Base-by-base conservation (phyloP, 495 filamentous ascomycete genomes). In the Neurospora sp. region DNA sequence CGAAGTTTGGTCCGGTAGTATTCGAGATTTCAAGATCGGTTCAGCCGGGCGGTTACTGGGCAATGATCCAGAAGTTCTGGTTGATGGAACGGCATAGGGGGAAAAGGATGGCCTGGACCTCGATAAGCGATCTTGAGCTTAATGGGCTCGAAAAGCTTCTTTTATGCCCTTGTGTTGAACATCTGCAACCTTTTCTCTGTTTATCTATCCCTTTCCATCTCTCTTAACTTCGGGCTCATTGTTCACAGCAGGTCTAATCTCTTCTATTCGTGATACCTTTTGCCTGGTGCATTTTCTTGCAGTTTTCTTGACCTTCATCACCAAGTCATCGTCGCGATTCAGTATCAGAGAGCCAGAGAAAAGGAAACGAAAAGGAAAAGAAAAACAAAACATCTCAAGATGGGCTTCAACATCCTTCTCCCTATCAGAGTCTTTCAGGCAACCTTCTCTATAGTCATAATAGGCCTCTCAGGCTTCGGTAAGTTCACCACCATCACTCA, bases 401-500 rank as follows among this genome's bases (percentile, higher is more conserved):
- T 78, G 76, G 54, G 69, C 35, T 60, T 79, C 70, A 71, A 42
- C 46, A 70, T 82, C 40, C 73, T 80, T 38, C 72, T 82, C 18
- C 72, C 74, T n/a, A 41, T 86, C 66, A 79, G 85, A 73, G 72
- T 74, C 35, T 72, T 85, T 69, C 93, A 96, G 80, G 80, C 82
- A 27, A 71, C 92, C 70, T 89, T 93, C 71, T 89, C 90, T 12
- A 77, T 93, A 76, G 85, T 92, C 66, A 85, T 92, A 41, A 80
- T 96, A 70, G 89, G 85, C 27, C 82, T 96, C 42, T 90, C 91
- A 23, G 88, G 84, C 70, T 93, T 91, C 79, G 89, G 93, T 96
- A 85, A 8, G 87, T 2, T 82, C 39, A 16, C 12, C 6, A 37
- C 39, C 12, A 7, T 38, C 69, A 10, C 39, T n/a, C 12, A 18